phyloP scores from a whole-genome alignment of 2,329 filamentous ascomycete species.

The Microcyclospora tardicrescens region DNA sequence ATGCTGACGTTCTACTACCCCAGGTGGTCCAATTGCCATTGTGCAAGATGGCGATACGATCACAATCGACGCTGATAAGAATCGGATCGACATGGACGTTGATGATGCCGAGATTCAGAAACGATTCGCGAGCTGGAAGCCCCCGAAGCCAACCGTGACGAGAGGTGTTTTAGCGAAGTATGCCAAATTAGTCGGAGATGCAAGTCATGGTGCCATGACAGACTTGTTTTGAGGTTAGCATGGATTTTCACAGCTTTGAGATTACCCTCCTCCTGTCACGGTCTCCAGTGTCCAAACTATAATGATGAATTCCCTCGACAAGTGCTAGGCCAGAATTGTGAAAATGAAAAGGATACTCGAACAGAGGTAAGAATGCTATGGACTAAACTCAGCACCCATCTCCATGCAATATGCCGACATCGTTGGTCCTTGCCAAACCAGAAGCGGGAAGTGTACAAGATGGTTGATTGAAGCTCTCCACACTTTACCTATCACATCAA shows the following conservation, averaged over 20 bases:
- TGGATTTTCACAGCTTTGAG: not conserved
- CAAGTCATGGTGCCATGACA: conserved; percentile 80
- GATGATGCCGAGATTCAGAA: conserved; percentile 55
- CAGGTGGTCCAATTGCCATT: conserved; percentile 67
- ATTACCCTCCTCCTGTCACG: not conserved
- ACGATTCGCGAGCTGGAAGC: conserved; percentile 54
- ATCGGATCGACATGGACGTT: conserved; percentile 59
- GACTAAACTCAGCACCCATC: no score
- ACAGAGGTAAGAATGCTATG: no score
- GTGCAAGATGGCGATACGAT: conserved; percentile 70
- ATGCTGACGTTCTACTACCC: no score
- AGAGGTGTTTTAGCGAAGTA: conserved; percentile 86
- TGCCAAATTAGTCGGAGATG: conserved; percentile 74
- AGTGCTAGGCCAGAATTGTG: no score
- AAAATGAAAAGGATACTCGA: no score
- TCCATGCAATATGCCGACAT: no score
- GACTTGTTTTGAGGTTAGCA: conserved; percentile 47
- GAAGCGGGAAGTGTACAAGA: no score
- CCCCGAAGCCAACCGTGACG: conserved; percentile 59
- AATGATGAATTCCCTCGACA: no score
- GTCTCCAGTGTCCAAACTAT: no score
- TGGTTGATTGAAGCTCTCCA: no score
- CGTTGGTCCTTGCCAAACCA: no score
- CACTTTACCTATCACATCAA: no score
- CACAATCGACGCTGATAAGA: conserved; percentile 72